Conservation (phyloP, 208 protist species). For the Entamoeba histolytica region DNA sequence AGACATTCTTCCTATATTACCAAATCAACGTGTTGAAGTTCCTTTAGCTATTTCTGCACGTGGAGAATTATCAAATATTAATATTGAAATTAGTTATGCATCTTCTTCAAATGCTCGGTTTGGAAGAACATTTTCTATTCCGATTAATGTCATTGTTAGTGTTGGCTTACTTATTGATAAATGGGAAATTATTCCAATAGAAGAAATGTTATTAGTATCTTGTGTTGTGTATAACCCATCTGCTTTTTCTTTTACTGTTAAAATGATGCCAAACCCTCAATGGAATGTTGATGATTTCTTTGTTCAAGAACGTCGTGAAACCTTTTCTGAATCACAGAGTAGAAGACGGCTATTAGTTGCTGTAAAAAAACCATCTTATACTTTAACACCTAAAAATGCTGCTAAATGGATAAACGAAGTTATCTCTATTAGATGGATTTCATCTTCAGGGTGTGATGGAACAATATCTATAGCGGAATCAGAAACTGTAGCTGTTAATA, state of each 20-base stretch:
- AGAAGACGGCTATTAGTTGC: neutral
- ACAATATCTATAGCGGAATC: neutral
- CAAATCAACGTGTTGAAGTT: neutral
- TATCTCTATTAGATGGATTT: neutral
- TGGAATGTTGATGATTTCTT: neutral
- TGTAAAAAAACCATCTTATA: neutral
- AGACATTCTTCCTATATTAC: neutral
- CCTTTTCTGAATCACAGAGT: neutral
- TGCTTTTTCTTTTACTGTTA: neutral
- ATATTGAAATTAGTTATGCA: neutral
- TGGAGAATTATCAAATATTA: neutral
- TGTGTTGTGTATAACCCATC: neutral
- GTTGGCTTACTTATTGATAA: neutral
- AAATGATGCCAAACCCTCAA: neutral
- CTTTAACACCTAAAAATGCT: neutral
- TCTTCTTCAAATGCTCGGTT: neutral
- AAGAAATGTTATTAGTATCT: neutral
- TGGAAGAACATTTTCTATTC: neutral
- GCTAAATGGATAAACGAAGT: neutral
- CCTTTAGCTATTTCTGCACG: neutral
- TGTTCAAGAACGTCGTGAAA: neutral
- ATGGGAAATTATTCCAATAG: neutral
- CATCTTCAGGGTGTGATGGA: neutral
- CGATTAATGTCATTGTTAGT: neutral
- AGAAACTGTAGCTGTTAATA: neutral